These are phyloP conservation scores for Patellifolia procumbens DNA, from an alignment of 179 eudicot genomes.

Conservation along the genomic window DNA sequence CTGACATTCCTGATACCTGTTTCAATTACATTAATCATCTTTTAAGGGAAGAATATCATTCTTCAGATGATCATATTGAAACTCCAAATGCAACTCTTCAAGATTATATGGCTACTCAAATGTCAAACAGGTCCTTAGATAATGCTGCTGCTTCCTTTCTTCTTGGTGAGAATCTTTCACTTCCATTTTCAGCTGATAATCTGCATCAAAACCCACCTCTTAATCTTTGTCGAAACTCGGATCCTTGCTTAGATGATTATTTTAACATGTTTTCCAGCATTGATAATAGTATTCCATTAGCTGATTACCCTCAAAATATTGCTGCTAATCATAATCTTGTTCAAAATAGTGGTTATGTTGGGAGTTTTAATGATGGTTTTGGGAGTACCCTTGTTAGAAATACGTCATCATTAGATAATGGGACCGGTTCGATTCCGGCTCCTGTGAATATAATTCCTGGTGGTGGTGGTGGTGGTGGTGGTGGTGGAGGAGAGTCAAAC, in stretches of 20 bases:
- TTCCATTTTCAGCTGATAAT: slow-evolving; percentile 12
- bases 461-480: not conserved
- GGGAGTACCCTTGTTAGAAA: not conserved
- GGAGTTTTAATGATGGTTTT: not conserved
- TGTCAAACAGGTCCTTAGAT: slow-evolving; percentile 58
- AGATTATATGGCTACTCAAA: slow-evolving; percentile 59
- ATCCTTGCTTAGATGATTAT: slow-evolving; percentile 33
- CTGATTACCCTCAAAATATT: not conserved
- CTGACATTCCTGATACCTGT: slow-evolving; percentile 55
- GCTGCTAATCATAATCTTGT: not conserved
- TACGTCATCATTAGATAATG: no score
- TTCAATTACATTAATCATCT: slow-evolving; percentile 54
- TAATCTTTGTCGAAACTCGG: slow-evolving; percentile 2
- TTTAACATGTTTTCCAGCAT: slow-evolving; percentile 17
- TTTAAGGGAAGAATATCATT: slow-evolving; percentile 53
- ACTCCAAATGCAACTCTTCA: slow-evolving; percentile 37
- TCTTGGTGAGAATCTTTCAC: slow-evolving; percentile 28
- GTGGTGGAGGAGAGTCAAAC: slow-evolving; percentile 6
- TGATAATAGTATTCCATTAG: not conserved
- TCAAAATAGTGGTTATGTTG: not conserved
- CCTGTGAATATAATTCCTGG: slow-evolving; percentile 7
- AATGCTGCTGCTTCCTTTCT: slow-evolving; percentile 33
- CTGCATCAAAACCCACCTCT: slow-evolving; percentile 13
- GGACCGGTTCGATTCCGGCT: not conserved
- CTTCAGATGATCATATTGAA: slow-evolving; percentile 41